A percentile compares a stretch with the other conserved stretches of the same genome.
phyloP scores from a whole-genome alignment of 805 yeast species.

The Yarrowia alimentaria region DNA sequence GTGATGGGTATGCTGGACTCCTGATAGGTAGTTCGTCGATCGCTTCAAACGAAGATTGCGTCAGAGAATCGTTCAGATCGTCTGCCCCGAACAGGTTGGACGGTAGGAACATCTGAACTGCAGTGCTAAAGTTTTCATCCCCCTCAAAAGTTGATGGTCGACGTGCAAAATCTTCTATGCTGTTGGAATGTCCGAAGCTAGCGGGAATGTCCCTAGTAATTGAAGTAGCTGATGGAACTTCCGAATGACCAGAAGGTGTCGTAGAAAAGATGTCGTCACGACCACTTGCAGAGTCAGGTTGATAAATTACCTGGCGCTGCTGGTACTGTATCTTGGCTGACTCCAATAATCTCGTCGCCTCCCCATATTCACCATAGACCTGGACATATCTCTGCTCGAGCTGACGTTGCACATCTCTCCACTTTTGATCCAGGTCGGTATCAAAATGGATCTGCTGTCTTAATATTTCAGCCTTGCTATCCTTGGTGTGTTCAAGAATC shows the following conservation, averaged over 20 bases:
- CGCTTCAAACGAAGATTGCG: constrained; percentile 24
- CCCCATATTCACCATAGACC: constrained; percentile 39
- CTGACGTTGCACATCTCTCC: constrained; percentile 40
- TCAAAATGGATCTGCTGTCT: constrained; percentile 35
- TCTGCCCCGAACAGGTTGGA: constrained; percentile 39
- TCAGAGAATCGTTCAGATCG: constrained; percentile 34
- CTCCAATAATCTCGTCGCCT: constrained; percentile 34
- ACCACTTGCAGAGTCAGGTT: too few relatives aligned
- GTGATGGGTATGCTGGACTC: constrained; percentile 1
- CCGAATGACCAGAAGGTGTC: too few relatives aligned
- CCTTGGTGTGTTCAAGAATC: background rate
- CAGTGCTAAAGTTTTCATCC: constrained; percentile 39
- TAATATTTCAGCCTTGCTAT: constrained; percentile 29
- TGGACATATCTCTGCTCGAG: constrained; percentile 41
- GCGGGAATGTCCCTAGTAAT: too few relatives aligned
- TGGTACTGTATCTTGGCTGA: constrained; percentile 28
- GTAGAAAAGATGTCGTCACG: too few relatives aligned
- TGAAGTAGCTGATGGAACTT: too few relatives aligned
- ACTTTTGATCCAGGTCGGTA: constrained; percentile 38
- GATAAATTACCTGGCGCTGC: constrained; percentile 20
- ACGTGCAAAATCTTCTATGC: background rate
- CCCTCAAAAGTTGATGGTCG: constrained; percentile 26
- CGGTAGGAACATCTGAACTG: constrained; percentile 42
- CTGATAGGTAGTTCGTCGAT: constrained; percentile 19
- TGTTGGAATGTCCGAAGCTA: too few relatives aligned